Conservation (phyloP, 768 basidiomycete species). For the Lactifluus subvellereus region DNA sequence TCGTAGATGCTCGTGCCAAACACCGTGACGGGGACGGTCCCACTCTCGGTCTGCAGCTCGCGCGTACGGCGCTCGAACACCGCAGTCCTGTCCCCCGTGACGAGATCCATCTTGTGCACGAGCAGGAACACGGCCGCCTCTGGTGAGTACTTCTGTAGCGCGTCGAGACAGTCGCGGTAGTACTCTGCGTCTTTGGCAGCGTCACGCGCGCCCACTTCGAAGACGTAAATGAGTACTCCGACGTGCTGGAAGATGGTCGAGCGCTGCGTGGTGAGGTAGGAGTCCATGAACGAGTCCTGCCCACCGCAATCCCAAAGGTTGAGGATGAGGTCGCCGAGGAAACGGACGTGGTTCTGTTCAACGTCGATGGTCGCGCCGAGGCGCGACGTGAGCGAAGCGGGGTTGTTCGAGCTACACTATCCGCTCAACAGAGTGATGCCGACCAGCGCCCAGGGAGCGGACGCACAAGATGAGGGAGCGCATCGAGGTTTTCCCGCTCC, state of each 20-base stretch:
- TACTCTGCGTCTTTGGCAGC: slow-evolving; percentile 84
- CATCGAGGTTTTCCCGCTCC: slow-evolving; percentile 96
- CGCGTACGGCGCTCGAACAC: slow-evolving; percentile 66
- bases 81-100: slow-evolving; percentile 52
- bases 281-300: slow-evolving; percentile 97
- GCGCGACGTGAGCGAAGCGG: slow-evolving; percentile 83
- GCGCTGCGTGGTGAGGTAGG: slow-evolving; percentile 87
- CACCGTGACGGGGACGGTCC: slow-evolving; percentile 55
- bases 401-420: slow-evolving; percentile 78
- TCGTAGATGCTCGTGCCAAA: slow-evolving; percentile 97
- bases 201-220: slow-evolving; percentile 87
- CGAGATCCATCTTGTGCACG: slow-evolving; percentile 98
- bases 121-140: slow-evolving; percentile 85
- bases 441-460: slow-evolving; percentile 10
- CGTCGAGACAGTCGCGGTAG: slow-evolving; percentile 86
- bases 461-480: slow-evolving; percentile 96
- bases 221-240: slow-evolving; percentile 97
- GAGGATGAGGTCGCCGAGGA: slow-evolving; percentile 91
- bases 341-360: slow-evolving; percentile 95
- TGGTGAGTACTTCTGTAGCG: slow-evolving; percentile 69
- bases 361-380: slow-evolving; percentile 97
- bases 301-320: slow-evolving; percentile 99
- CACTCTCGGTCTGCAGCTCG: slow-evolving; percentile 68
- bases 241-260: slow-evolving; percentile 96
- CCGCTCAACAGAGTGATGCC: slow-evolving; percentile 17